Conservation (phyloP, 1,284 basidiomycete species). For the Testicularia cyperi region DNA sequence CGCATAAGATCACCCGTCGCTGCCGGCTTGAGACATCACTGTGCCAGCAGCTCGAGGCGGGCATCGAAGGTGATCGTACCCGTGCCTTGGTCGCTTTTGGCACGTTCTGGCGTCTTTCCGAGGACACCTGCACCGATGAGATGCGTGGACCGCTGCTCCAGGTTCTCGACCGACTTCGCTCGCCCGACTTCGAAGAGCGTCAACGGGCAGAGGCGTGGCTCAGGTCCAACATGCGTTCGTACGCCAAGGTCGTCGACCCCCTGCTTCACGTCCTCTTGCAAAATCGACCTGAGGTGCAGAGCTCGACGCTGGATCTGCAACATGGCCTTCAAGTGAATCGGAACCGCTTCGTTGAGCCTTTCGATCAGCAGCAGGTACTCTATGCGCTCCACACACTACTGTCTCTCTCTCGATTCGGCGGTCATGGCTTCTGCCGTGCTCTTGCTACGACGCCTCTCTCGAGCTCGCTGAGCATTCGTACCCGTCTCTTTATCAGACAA, state of each 20-base stretch:
- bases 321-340: slow-evolving; percentile 5
- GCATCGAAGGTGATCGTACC: not conserved
- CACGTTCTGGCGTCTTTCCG: slow-evolving; percentile 84
- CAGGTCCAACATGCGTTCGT: slow-evolving; percentile 40
- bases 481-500: slow-evolving; percentile 8
- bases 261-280: slow-evolving; percentile 34
- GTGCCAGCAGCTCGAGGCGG: slow-evolving; percentile 12
- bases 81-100: slow-evolving; percentile 84
- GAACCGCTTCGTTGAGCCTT: slow-evolving; percentile 69
- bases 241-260: slow-evolving; percentile 42
- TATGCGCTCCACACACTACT: slow-evolving; percentile 73
- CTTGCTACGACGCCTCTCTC: slow-evolving; percentile 14
- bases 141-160: slow-evolving; percentile 73
- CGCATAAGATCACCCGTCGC: slow-evolving; percentile 19
- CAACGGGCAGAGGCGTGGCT: slow-evolving; percentile 50
- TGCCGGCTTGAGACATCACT: slow-evolving; percentile 32
- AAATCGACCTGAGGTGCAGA: slow-evolving; percentile 1
- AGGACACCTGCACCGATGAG: slow-evolving; percentile 62
- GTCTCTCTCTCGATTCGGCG: slow-evolving; percentile 79
- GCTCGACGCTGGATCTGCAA: slow-evolving; percentile 1
- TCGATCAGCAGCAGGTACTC: slow-evolving; percentile 74
- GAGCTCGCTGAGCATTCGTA: slow-evolving; percentile 13
- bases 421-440: slow-evolving; percentile 71
- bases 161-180: slow-evolving; percentile 73
- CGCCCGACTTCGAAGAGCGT: slow-evolving; percentile 22